These are phyloP conservation scores for Kwoniella shivajii DNA, from an alignment of 1,284 basidiomycete genomes.

Conservation along the genomic window DNA sequence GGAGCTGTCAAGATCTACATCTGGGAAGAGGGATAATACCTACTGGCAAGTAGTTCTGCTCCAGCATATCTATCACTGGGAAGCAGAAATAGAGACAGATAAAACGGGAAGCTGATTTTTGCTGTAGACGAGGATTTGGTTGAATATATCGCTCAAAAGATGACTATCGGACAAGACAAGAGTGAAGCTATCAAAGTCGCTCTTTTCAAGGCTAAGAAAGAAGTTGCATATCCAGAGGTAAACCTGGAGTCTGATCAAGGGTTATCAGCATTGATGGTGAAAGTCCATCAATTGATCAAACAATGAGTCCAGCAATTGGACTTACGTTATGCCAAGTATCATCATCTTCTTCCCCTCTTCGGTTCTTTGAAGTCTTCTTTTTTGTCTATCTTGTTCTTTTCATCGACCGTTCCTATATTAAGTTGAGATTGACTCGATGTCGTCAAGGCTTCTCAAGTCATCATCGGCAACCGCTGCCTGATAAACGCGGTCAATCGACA, in stretches of 20 bases:
- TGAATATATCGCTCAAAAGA: conserved; percentile 28
- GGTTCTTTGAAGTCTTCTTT: background rate
- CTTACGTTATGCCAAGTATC: too few relatives aligned
- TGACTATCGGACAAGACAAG: background rate
- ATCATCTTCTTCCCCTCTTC: background rate
- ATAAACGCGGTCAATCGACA: too few relatives aligned
- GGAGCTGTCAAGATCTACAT: conserved; percentile 38
- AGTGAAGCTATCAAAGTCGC: background rate
- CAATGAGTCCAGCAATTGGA: too few relatives aligned
- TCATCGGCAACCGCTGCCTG: too few relatives aligned
- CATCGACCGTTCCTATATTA: background rate
- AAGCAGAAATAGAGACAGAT: background rate
- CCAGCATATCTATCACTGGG: background rate
- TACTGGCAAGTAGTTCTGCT: conserved; percentile 35
- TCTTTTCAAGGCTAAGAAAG: too few relatives aligned
- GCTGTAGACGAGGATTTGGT: conserved; percentile 39
- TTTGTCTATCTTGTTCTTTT: background rate
- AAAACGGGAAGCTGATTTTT: conserved; percentile 14
- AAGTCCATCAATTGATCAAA: background rate
- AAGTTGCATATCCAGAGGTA: background rate
- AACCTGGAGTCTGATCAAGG: background rate
- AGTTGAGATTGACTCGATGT: too few relatives aligned
- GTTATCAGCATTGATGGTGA: background rate
- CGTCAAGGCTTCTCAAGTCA: too few relatives aligned
- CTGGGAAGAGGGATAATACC: conserved; percentile 30